Percentiles rank a stretch among this genome's conserved stretches.
These are phyloP conservation scores for Saturnispora hagleri DNA, from an alignment of 805 yeast species.

Conservation along the genomic window DNA sequence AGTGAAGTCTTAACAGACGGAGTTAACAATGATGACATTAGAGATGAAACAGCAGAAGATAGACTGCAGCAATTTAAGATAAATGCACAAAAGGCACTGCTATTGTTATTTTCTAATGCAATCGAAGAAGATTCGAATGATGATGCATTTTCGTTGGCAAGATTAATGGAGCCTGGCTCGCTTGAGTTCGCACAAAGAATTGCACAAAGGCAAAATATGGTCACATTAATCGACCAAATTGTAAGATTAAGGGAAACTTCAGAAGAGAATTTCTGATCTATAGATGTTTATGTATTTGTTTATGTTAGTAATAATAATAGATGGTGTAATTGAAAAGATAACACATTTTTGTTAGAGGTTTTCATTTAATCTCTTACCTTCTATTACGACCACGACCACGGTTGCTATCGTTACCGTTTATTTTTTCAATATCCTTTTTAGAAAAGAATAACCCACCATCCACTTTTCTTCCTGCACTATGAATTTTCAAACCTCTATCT, in stretches of 20 bases:
- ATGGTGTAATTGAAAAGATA: neutral
- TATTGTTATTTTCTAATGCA: constrained; percentile 5
- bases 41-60: constrained; percentile 33
- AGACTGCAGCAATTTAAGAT: constrained; percentile 44
- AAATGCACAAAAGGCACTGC: constrained; percentile 3
- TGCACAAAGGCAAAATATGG: constrained; percentile 61
- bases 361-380: neutral
- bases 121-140: constrained; percentile 29
- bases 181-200: constrained; percentile 76
- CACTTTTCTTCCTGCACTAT: constrained; percentile 68
- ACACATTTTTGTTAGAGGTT: neutral
- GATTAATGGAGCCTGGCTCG: constrained; percentile 23
- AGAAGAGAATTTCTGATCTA: constrained; percentile 10
- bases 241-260: constrained; percentile 42
- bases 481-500: constrained; percentile 71
- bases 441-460: constrained; percentile 70
- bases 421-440: constrained; percentile 51
- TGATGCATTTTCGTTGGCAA: constrained; percentile 63
- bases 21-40: constrained; percentile 30
- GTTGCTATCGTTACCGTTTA: constrained; percentile 14
- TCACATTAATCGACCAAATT: constrained; percentile 43
- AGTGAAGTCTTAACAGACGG: constrained; percentile 58
- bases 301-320: neutral
- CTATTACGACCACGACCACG: neutral
- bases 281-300: constrained; percentile 3